Base-by-base conservation (phyloP, 1,139 yeast genomes). In the Arxiozyma heterogenica region DNA sequence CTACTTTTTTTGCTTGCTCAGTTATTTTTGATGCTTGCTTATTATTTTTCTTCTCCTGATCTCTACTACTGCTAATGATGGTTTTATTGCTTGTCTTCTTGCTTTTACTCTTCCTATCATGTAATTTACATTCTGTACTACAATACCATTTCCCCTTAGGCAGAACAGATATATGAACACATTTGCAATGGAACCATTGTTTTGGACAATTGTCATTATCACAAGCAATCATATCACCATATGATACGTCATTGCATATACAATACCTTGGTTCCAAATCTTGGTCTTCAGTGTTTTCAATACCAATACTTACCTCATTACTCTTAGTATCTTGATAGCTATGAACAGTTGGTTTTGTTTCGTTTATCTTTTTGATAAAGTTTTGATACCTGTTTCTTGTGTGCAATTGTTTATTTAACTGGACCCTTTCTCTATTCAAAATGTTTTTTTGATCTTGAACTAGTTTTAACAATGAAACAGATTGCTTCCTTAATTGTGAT, bases 181-280 rank as follows among this genome's bases (percentile, higher is more conserved):
- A 89, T 42, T 74, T 79, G 61, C 79, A 80, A 64, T 82, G 86
- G 68, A 88, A 89, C 96, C 96, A 89, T 67, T 88, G 96, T 17
- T 75, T 83, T 59, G 83, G 80, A 73, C 96, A 89, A 59, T 83
- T 83, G 21, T 81, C 82, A 63, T 86, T 86, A 67, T 89, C 96
- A 69, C 96, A 89, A 0, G 95, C 96, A 69, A 89, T 83, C 96
- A 89, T 89, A 60, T 87, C 88, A 15, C 96, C 96, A 71, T 84
- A 86, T 1, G 95, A 86, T 0, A 86, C 90, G 58, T 88, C 81
- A 62, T 86, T 88, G 67, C 96, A 89, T 70, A 84, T 80, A 69
- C 96, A 89, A 68, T 88, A 89, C 52, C 82, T 22, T 17, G 38
- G 44, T 30, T 47, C 41, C 9, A 5, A 15, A 44, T 8, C 25